Evolutionary conservation across 192 early-diverging fungal species (phyloP), one percentile per base, ranked within the genome.

Genomic region (Linnemannia zychae): DNA sequence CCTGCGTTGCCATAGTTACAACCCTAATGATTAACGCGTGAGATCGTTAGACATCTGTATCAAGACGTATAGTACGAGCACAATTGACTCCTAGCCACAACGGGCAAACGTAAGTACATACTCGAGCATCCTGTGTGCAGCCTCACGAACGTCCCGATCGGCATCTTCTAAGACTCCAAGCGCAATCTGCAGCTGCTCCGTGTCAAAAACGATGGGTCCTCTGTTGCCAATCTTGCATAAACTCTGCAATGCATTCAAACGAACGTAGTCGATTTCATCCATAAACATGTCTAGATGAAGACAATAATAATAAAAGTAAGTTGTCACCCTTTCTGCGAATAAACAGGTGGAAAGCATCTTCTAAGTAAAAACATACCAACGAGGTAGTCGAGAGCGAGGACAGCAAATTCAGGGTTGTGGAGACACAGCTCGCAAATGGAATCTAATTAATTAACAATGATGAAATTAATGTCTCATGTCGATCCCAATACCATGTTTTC

Each of bases 251-350:
- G 97, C 92, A 52, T 96, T 94, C 9, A 97, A 78, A 0, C 98
- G 94, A 5, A 99, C 95, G 50, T 89, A 89, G 77, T 95, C 92
- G 80, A 96, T 95, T 82, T 98, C 97, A 88, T 99, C 98, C 88
- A 98, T 98, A 77, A 99, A 97, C 96, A 99, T 99, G 73, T 98
- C 98, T 93, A 79, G 17, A 44, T 6, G 40, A 44, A 44, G 40
- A 44, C 40, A 44, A 44, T 44, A 9, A 44, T 9, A 44, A 44
- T 44, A 38, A 71, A 60, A 44, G 31, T 18, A 28, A 3, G 16
- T 17, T 57, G n/a, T 57, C 6, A 20, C 11, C 34, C 12, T 24
- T 6, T 17, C n/a, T 33, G 50, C 7, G 20, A 76, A 38, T 17
- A 0, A 13, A 6, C 0, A 24, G 53, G 13, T n/a, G 53, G 7